Conservation (phyloP, 495 filamentous ascomycete species). For the Saxophila tyrrhenica region DNA sequence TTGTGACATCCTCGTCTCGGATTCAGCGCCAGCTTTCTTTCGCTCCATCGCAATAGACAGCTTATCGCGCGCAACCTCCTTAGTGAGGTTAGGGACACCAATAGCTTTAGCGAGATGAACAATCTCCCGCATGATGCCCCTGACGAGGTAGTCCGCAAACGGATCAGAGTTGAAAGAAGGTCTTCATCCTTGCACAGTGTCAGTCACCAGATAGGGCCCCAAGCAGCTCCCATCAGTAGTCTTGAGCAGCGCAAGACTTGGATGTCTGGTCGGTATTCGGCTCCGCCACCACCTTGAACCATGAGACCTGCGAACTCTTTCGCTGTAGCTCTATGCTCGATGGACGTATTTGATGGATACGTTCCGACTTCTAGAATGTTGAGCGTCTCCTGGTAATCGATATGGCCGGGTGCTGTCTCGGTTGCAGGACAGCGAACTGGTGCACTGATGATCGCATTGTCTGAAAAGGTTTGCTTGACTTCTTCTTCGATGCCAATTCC, state of each 20-base stretch:
- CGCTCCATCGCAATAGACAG: slow-evolving; percentile 29
- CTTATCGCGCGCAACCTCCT: slow-evolving; percentile 29
- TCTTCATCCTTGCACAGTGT: not conserved
- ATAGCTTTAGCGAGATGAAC: slow-evolving; percentile 32
- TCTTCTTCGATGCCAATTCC: slow-evolving; percentile 42
- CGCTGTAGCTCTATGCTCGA: slow-evolving; percentile 15
- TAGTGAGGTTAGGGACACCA: slow-evolving; percentile 32
- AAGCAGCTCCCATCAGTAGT: not conserved
- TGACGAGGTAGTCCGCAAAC: slow-evolving; percentile 27
- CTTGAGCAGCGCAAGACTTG: not conserved
- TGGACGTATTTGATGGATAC: slow-evolving; percentile 27
- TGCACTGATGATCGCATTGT: slow-evolving; percentile 34
- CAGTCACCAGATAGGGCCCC: not conserved
- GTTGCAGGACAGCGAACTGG: slow-evolving; percentile 39
- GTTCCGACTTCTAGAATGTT: slow-evolving; percentile 37
- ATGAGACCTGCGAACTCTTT: not conserved
- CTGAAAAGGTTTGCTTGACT: slow-evolving; percentile 32
- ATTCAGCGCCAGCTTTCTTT: slow-evolving; percentile 15
- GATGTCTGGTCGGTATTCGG: not conserved
- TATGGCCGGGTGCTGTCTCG: slow-evolving; percentile 25
- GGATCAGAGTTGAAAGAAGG: slow-evolving; percentile 28
- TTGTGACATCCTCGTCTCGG: not conserved
- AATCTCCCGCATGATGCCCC: slow-evolving; percentile 39
- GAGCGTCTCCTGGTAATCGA: slow-evolving; percentile 17
- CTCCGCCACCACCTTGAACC: not conserved